Conservation (phyloP, 2,329 filamentous ascomycete genomes). For the Claviceps lovelessii region DNA sequence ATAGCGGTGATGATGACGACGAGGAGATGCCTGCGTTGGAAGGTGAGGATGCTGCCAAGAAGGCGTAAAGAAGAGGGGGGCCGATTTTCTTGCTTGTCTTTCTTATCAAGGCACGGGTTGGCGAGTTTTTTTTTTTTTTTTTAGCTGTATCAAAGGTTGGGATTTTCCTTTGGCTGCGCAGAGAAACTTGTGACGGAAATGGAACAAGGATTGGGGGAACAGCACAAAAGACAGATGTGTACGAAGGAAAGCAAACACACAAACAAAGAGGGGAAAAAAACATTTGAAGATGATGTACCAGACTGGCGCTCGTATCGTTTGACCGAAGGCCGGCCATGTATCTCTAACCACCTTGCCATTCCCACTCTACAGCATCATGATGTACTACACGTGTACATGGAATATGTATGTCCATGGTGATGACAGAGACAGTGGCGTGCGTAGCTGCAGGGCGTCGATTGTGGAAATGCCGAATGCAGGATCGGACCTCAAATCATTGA, state of each 20-base stretch:
- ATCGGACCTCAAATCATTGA: background rate
- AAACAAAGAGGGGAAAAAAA: background rate
- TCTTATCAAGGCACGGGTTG: background rate
- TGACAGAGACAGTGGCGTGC: background rate
- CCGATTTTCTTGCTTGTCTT: background rate
- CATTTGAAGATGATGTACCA: background rate
- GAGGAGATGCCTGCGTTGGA: constrained; percentile 80
- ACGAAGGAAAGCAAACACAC: background rate
- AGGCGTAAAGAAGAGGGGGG: constrained; percentile 17
- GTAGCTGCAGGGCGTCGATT: background rate
- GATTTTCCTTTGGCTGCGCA: background rate
- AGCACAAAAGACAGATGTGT: background rate
- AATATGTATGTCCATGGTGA: no score
- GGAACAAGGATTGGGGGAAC: background rate
- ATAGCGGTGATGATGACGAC: constrained; percentile 48
- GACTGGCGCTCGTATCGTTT: background rate
- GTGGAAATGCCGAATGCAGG: background rate
- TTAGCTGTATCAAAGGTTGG: background rate
- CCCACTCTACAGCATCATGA: no score
- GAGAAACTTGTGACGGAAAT: background rate
- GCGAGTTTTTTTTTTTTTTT: background rate
- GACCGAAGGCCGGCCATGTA: background rate
- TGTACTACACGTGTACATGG: no score
- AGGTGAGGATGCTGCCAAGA: constrained; percentile 25
- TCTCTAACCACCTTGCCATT: background rate